Evolutionary conservation across 805 yeast genomes (phyloP).

Genomic region (Barnettozyma sucrosica): DNA sequence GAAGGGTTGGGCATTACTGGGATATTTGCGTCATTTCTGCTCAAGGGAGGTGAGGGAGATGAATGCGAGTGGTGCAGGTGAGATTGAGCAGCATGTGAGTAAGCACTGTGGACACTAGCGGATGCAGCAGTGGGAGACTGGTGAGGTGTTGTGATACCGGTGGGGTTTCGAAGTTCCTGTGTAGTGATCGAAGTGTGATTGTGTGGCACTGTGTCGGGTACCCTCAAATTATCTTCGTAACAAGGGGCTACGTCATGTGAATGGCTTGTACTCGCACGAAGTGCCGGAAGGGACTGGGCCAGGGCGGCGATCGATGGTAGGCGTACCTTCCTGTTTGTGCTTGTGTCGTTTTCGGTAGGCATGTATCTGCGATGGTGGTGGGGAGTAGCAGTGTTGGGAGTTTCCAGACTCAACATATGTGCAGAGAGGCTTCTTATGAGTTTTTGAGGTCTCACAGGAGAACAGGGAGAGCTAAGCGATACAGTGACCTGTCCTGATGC

Average conservation of each 20-base stretch:
- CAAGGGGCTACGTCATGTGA: background rate
- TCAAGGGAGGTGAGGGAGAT: background rate
- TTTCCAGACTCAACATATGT: background rate
- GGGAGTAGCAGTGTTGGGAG: background rate
- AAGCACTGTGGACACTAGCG: background rate
- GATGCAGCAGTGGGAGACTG: background rate
- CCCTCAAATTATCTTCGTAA: background rate
- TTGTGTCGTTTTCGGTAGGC: background rate
- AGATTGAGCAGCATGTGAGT: background rate
- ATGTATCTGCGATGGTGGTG: background rate
- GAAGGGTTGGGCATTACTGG: background rate
- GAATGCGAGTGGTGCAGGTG: background rate
- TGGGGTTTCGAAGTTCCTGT: background rate
- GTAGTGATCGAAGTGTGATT: background rate
- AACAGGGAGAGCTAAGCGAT: too few species aligned
- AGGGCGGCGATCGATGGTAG: slow-evolving; percentile 5
- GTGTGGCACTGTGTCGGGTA: background rate
- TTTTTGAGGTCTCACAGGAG: background rate
- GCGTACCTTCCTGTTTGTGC: slow-evolving; percentile 2
- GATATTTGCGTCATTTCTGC: background rate
- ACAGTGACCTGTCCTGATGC: background rate
- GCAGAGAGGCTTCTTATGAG: background rate
- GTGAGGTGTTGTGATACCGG: background rate
- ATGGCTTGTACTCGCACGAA: background rate
- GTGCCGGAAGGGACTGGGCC: slow-evolving; percentile 4